Conservation (phyloP, 805 yeast genomes). For the Lipomyces lipofer region DNA sequence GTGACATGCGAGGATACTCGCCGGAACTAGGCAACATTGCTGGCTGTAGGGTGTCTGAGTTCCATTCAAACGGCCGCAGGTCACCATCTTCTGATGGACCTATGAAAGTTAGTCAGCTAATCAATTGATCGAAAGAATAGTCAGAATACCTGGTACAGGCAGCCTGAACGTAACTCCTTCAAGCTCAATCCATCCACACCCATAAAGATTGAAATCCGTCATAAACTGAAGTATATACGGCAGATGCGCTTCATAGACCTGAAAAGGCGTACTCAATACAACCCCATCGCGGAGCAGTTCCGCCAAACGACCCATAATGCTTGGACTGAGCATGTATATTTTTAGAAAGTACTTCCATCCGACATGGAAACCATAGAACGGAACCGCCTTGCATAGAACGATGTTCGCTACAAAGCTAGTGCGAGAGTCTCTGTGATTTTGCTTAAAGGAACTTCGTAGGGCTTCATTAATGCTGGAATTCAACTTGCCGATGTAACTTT, state of each 20-base stretch:
- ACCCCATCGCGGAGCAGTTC: constrained; percentile 51
- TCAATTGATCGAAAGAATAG: too few species aligned
- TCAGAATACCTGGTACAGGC: constrained; percentile 32
- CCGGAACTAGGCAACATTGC: constrained; percentile 17
- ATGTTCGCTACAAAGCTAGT: constrained; percentile 38
- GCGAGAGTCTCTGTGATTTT: constrained; percentile 25
- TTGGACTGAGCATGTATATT: constrained; percentile 65
- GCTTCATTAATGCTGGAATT: constrained; percentile 34
- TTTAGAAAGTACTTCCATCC: constrained; percentile 68
- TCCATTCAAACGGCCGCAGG: constrained; percentile 13
- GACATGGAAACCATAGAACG: constrained; percentile 80
- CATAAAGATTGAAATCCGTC: constrained; percentile 78
- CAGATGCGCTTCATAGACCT: constrained; percentile 77
- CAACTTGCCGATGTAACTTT: constrained; percentile 28
- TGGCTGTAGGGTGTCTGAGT: constrained; percentile 8
- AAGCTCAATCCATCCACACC: constrained; percentile 74
- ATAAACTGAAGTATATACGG: constrained; percentile 76
- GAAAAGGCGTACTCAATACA: constrained; percentile 43
- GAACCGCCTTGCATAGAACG: constrained; percentile 64
- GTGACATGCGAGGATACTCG: constrained; percentile 55
- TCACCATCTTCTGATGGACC: neutral
- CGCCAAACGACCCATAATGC: constrained; percentile 55
- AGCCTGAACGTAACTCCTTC: constrained; percentile 51
- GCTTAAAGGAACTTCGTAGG: constrained; percentile 34
- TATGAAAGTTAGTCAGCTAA: too few species aligned